Conservation (phyloP, 352 stramenopile species). For the Pilasporangium apinafurcum region DNA sequence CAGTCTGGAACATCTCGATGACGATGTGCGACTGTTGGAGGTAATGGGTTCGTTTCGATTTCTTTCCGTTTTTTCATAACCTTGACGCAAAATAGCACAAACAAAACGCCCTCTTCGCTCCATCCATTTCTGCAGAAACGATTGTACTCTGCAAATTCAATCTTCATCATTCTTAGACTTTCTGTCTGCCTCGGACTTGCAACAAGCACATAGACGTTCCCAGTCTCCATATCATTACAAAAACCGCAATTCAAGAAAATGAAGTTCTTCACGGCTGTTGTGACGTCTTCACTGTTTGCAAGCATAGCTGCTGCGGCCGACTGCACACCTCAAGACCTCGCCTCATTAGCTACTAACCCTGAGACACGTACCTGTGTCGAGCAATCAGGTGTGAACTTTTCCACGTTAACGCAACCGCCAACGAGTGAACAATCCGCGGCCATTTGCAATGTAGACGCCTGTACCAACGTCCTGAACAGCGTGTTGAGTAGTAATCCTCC, state of each 20-base stretch:
- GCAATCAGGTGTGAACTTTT: constrained; percentile 1
- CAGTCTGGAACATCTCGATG: too few species aligned
- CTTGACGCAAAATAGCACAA: too few species aligned
- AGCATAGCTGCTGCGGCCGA: neutral
- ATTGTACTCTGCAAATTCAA: too few species aligned
- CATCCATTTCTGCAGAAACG: too few species aligned
- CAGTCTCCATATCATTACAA: too few species aligned
- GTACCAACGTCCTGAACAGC: constrained; percentile 2
- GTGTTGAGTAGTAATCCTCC: constrained; percentile 3
- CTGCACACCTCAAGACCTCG: constrained; percentile 1
- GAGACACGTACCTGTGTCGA: constrained; percentile 2
- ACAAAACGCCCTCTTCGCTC: too few species aligned
- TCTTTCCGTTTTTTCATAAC: too few species aligned
- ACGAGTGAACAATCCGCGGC: neutral
- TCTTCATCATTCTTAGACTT: too few species aligned
- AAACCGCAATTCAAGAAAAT: neutral
- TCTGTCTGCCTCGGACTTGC: too few species aligned
- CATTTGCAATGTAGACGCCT: constrained; percentile 4
- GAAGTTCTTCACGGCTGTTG: constrained; percentile 3
- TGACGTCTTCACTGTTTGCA: neutral
- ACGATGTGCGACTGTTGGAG: too few species aligned
- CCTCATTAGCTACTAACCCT: neutral
- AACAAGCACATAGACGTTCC: too few species aligned
- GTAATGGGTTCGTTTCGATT: too few species aligned
- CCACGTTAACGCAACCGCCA: neutral